Base-by-base conservation (phyloP, 345 rosid species). In the Durio zibethinus region DNA sequence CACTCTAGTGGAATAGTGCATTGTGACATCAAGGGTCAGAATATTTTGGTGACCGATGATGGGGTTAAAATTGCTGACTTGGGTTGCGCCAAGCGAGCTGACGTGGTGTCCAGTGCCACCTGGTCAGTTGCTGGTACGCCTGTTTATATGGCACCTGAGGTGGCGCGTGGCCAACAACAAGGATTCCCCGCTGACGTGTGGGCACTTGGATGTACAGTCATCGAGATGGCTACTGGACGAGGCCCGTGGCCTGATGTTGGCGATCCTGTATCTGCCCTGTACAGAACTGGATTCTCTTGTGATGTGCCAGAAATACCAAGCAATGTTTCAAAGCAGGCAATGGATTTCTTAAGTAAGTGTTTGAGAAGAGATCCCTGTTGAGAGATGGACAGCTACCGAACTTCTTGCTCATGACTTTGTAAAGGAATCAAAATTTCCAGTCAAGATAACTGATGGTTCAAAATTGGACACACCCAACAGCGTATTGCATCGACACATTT, bases 11-110 rank as follows among this genome's bases (percentile, higher is more conserved):
- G 97, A 0, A 63, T 93, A 1, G 92, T 61, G 54, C 99, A 95
- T 84, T 88, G 98, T 48, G 99, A 93, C 84, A 79, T 93, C 11
- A 96, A 96, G 84, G 47, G 87, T 36, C 81, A 60, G 48, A 91
- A 91, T 52, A 62, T 89, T 70, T 64, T 91, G 84, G 76, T 91
- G 42, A 70, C 83, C 0, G 50, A 23, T 4, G 83, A 57, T 10
- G 91, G 87, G 33, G 81, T 80, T 2, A 89, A 86, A 77, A 83
- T 91, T 42, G 92, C 92, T 21, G 96, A 91, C 74, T 84, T 91
- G 42, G 96, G 93, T 10, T 88, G 93, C 35, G 88, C 96, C 7
- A 84, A 36, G 75, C 42, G 76, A 75, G 86, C 63, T 4, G 78
- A 62, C 15, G 82, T 74, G 69, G 31, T 18, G 35, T 20, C 77